Percentiles rank a stretch among this genome's conserved stretches.
Conservation (phyloP, 2,329 filamentous ascomycete genomes). For the Tolypocladium guangdongense region DNA sequence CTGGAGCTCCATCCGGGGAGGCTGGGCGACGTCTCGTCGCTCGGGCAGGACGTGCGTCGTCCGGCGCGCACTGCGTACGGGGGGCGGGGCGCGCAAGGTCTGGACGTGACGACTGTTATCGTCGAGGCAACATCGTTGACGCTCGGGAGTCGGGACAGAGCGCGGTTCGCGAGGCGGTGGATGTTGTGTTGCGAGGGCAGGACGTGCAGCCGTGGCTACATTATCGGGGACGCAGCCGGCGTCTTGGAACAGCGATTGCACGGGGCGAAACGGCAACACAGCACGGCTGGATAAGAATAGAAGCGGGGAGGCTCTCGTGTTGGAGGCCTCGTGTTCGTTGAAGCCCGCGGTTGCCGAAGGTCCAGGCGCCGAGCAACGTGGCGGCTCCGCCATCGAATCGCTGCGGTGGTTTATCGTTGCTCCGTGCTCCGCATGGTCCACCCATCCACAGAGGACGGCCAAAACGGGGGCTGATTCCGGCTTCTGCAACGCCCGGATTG, state of each 20-base stretch:
- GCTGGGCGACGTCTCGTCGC: neutral
- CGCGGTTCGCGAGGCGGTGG: neutral
- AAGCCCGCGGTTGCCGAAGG: no score
- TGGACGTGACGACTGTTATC: neutral
- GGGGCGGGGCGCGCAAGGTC: neutral
- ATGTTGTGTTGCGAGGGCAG: neutral
- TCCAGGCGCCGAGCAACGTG: neutral
- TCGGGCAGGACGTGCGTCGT: neutral
- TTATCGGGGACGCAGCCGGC: neutral
- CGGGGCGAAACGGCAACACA: neutral
- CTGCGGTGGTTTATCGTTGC: no score
- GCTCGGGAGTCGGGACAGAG: neutral
- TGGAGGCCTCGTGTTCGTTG: no score
- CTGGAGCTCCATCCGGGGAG: neutral
- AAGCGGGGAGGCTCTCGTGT: neutral
- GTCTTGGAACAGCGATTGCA: neutral
- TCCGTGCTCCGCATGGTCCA: no score
- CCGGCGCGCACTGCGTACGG: neutral
- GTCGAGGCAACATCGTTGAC: neutral
- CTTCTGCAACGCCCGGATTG: no score
- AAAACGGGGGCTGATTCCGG: no score
- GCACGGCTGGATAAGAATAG: neutral
- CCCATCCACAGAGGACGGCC: no score
- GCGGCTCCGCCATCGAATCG: neutral
- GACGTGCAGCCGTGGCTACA: neutral